Conservation (phyloP, 768 basidiomycete species). For the Leccinum boreale region DNA sequence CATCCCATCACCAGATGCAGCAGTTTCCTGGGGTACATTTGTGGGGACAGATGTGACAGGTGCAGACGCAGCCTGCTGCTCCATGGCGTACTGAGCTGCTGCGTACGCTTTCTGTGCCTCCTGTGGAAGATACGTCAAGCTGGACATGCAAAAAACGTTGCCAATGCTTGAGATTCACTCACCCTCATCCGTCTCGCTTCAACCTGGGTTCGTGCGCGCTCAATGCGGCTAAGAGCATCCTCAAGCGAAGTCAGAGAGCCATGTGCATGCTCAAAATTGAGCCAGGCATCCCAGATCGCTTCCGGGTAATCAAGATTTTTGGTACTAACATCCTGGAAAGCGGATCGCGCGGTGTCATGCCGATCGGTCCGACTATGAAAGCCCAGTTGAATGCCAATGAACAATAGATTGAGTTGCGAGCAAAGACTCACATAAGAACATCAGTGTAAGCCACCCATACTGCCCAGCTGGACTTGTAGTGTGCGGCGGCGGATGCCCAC, state of each 20-base stretch:
- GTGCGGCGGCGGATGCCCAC: constrained; percentile 65
- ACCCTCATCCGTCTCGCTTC: constrained; percentile 65
- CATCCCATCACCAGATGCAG: constrained; percentile 32
- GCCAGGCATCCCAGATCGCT: constrained; percentile 88
- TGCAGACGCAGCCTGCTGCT: constrained; percentile 37
- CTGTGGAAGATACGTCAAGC: constrained; percentile 30
- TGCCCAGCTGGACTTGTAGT: constrained; percentile 67
- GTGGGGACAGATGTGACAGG: constrained; percentile 26
- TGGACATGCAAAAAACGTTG: background rate
- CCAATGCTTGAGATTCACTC: constrained; percentile 6
- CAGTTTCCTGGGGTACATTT: background rate
- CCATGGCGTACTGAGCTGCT: constrained; percentile 44
- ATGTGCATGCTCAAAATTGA: constrained; percentile 81
- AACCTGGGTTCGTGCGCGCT: constrained; percentile 61
- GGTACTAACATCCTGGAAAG: constrained; percentile 62
- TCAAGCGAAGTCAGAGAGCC: constrained; percentile 71
- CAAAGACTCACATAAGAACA: constrained; percentile 56
- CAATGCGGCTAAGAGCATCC: constrained; percentile 56
- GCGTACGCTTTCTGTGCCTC: constrained; percentile 61
- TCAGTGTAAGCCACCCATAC: constrained; percentile 78
- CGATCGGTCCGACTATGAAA: constrained; percentile 46
- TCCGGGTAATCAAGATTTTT: constrained; percentile 95
- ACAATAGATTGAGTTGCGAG: background rate
- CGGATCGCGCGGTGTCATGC: constrained; percentile 58
- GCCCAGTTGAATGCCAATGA: background rate